Evolutionary conservation across 1,284 basidiomycete species (phyloP), one percentile per base, ranked within the genome.

Genomic region (Apiotrichum akiyoshidainum): DNA sequence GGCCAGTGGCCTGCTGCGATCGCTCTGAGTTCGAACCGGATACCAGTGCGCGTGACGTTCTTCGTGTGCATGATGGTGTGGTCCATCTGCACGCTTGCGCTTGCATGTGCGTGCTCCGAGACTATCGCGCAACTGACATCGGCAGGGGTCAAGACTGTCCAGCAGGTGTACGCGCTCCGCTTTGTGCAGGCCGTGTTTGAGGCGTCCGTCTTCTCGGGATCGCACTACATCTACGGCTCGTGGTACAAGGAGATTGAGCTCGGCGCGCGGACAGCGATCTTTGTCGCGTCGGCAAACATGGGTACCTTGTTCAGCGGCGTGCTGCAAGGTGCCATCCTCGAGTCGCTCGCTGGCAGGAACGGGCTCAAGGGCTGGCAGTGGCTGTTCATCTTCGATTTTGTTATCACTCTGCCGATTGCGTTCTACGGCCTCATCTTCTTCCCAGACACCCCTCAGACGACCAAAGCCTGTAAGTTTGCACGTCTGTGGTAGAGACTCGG

Each of bases 181-280:
- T 89, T 89, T 71, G 81, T 89, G 56, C 86, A 88, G 71, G 88
- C 86, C 10, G 79, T 88, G 58, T 83, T 84, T 5, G 87, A 89
- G 71, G 82, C 85, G 0, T 87, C 86, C 8, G 87, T 86, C 0
- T 88, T 88, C 70, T 85, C 86, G 9, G 86, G 87, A n/a, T 83
- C 85, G 64, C 56, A 57, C 39, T 87, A 87, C 70, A 80, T 89
- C 53, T 82, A 88, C 34, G 86, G 87, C 55, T 85, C 48, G 22
- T 60, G 59, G 59, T 57, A 57, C 50, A 53, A 48, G 39, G 45
- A 46, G 1, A 31, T 31, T 31, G 59, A 60, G 55, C 57, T 60
- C 37, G 59, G 51, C 19, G 57, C 57, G 33, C 50, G 59, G 6
- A 58, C 60, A 10, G 52, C 46, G 1, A 34, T 58, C 16, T 61